Percentiles rank a stretch among this genome's conserved stretches.
Evolutionary conservation across 352 stramenopile species (phyloP).

Genomic region (Phytophthora sp.): DNA sequence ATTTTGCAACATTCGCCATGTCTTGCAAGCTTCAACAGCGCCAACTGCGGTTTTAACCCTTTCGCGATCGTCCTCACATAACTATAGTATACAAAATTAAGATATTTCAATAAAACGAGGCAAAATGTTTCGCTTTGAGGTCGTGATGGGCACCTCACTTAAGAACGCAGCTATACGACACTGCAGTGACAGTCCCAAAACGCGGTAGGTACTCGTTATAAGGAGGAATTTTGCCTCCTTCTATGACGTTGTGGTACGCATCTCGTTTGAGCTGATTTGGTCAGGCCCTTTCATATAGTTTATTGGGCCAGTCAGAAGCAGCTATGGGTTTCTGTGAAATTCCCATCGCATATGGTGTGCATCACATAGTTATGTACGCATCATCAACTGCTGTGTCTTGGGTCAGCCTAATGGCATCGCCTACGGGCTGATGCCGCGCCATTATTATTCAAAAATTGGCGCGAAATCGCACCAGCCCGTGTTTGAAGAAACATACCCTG

Average conservation of each 20-base stretch:
- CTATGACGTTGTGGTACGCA: background rate
- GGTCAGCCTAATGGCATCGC: too few relatives aligned
- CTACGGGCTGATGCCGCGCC: too few relatives aligned
- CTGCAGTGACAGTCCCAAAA: background rate
- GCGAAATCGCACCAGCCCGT: too few relatives aligned
- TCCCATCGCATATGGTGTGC: background rate
- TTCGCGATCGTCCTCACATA: background rate
- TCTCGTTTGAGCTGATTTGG: too few relatives aligned
- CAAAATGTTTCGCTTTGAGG: conserved; percentile 6
- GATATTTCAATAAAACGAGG: conserved; percentile 4
- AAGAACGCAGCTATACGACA: background rate
- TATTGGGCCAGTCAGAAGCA: background rate
- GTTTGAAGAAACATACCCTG: too few relatives aligned
- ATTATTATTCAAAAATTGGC: background rate
- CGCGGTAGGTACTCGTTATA: background rate
- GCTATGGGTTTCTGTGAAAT: background rate
- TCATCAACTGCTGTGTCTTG: background rate
- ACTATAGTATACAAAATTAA: conserved; percentile 1
- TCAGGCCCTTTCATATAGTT: too few relatives aligned
- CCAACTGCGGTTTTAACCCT: too few relatives aligned
- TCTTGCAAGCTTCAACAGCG: too few relatives aligned
- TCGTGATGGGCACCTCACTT: conserved; percentile 3
- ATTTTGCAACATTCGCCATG: too few relatives aligned
- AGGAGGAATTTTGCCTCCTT: conserved; percentile 11
- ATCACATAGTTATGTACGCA: background rate